A percentile compares a stretch with the other conserved stretches of the same genome.
These are phyloP conservation scores for Thermochaetoides thermophila DNA, from an alignment of 495 filamentous ascomycete genomes.

Conservation along the genomic window DNA sequence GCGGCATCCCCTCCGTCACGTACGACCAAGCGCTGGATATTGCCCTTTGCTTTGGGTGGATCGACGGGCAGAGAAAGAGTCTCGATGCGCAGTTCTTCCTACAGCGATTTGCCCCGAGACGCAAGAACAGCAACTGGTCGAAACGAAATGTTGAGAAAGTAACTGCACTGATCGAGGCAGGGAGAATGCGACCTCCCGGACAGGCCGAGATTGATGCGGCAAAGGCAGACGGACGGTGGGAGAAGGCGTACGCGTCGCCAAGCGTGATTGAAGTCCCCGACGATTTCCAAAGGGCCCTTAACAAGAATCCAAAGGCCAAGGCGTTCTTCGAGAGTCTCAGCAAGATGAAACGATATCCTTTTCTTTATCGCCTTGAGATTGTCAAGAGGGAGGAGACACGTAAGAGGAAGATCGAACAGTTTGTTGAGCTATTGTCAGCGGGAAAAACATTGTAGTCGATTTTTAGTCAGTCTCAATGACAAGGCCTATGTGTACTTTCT, in stretches of 20 bases:
- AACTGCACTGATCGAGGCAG: conserved; percentile 22
- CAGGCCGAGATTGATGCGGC: conserved; percentile 35
- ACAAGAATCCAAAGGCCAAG: conserved; percentile 15
- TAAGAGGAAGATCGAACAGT: conserved; percentile 14
- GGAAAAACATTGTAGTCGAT: conserved; percentile 8
- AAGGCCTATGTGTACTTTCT: too few relatives aligned
- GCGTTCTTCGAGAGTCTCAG: conserved; percentile 26
- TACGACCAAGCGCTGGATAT: conserved; percentile 38
- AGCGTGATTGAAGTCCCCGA: conserved; percentile 28
- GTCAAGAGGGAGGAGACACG: conserved; percentile 18
- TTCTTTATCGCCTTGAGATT: conserved; percentile 29
- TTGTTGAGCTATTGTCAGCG: conserved; percentile 12
- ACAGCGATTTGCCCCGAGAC: conserved; percentile 40
- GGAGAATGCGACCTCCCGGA: conserved; percentile 34
- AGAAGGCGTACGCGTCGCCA: conserved; percentile 35
- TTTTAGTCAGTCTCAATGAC: not conserved
- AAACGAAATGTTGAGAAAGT: conserved; percentile 31
- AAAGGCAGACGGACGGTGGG: conserved; percentile 41
- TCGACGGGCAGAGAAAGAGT: conserved; percentile 37
- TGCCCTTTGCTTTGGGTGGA: conserved; percentile 46
- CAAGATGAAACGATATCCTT: conserved; percentile 28
- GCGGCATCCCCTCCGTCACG: conserved; percentile 29
- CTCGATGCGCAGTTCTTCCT: conserved; percentile 28
- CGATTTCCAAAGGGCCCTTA: conserved; percentile 27
- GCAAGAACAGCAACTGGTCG: conserved; percentile 39